These are phyloP conservation scores for Xylaria arbuscula DNA, from an alignment of 2,329 filamentous ascomycete genomes.

Conservation along the genomic window DNA sequence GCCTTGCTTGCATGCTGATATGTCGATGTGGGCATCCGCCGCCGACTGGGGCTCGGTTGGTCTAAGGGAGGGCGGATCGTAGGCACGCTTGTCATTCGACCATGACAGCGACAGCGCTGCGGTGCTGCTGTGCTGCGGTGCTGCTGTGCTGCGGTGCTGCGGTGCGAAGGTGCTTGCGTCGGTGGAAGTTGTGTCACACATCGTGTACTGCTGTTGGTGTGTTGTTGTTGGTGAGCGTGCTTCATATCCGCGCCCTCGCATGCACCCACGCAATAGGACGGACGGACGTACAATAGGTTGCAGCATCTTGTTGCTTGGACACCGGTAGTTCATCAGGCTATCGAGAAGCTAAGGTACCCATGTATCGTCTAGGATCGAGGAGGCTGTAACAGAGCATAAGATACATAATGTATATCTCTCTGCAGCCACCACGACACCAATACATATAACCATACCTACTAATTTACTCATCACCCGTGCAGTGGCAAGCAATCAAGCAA, in stretches of 20 bases:
- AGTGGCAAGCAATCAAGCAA: conserved; percentile 3
- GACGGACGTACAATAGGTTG: background rate
- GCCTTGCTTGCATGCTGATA: conserved; percentile 36
- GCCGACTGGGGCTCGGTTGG: conserved; percentile 26
- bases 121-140: background rate
- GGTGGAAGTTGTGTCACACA: conserved; percentile 32
- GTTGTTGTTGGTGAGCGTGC: background rate
- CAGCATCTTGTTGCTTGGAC: conserved; percentile 1
- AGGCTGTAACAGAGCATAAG: conserved; percentile 5
- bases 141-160: background rate
- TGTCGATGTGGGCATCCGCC: conserved; percentile 38
- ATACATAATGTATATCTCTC: background rate
- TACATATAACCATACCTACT: background rate
- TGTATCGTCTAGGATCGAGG: no score
- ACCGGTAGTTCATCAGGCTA: conserved; percentile 9
- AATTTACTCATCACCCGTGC: conserved; percentile 10
- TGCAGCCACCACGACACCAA: background rate
- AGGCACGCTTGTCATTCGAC: conserved; percentile 34
- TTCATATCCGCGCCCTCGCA: conserved; percentile 19
- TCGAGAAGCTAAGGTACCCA: no score
- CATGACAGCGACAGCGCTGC: conserved; percentile 13
- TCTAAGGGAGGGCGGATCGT: conserved; percentile 24
- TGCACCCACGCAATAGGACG: conserved; percentile 10
- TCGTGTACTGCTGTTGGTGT: conserved; percentile 1
- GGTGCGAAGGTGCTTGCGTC: conserved; percentile 7